Base-by-base conservation (phyloP, 202 grass and related monocot species). In the Schoenoplectus tabernaemontani region DNA sequence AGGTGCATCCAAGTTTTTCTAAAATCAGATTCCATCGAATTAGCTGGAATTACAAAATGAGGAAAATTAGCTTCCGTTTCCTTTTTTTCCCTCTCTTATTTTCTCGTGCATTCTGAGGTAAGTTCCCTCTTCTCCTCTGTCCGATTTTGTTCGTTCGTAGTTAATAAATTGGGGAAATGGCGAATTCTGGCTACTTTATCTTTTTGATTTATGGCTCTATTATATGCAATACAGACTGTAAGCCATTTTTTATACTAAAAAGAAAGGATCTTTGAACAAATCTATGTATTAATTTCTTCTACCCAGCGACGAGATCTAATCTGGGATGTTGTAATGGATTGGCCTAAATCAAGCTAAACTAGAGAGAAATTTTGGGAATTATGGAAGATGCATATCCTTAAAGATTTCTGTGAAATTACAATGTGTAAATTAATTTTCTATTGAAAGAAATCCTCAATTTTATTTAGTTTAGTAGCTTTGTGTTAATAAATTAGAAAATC, bases 321-420 rank as follows among this genome's bases (percentile, higher is more conserved):
- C 34, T 61, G 32, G 5, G 9, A 1, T 8, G 22, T 7, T 44
- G 11, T 47, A 11, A 47, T 71, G 67, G 28, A 28, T 48, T 71
- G 5, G 48, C 42, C 33, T 26, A 42, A 79, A 46, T 46, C 57
- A 37, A 79, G 10, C 57, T 47, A 57, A 76, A 57, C n/a, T 34
- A 56, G n/a, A 26, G 57, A 6, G 22, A 23, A 48, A 20, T 5
- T 59, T 77, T 58, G 47, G 28, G 17, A 77, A 57, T 77, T 77
- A 34, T 19, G 38, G 16, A 28, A 38, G 50, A 33, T 61, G 33
- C 5, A 60, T 24, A 3, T 20, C 4, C 37, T 12, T 70, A 4
- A 26, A 70, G 20, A 70, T 42, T 69, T 69, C 19, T 43, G 17
- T 68, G 64, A 68, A 46, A 70, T 70, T 70, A 10, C 66, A 44